Evolutionary conservation across 768 basidiomycete genomes (phyloP).

Genomic region (Saitozyma podzolica): DNA sequence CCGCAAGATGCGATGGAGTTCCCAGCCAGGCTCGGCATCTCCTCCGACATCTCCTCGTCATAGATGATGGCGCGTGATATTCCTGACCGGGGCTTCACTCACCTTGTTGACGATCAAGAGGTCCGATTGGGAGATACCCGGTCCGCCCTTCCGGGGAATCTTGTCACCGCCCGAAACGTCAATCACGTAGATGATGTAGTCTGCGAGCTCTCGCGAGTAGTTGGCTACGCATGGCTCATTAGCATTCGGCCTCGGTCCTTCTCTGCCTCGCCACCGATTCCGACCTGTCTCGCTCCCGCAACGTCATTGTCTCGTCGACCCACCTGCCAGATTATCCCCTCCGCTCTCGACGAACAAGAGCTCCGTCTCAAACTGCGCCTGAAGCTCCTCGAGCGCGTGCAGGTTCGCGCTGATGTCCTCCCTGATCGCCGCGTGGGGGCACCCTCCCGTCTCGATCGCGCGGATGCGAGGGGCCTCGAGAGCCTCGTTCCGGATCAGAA

Average conservation of each 20-base stretch:
- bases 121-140: conserved; percentile 90
- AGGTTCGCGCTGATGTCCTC: conserved; percentile 98
- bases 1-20: no score
- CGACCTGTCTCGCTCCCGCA: background rate
- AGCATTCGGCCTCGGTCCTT: background rate
- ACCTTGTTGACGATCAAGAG: conserved; percentile 94
- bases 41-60: background rate
- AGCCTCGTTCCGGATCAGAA: conserved; percentile 88
- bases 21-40: no score
- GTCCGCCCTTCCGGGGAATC: conserved; percentile 96
- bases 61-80: background rate
- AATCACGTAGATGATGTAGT: conserved; percentile 76
- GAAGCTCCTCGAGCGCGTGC: conserved; percentile 90
- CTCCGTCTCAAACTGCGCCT: conserved; percentile 86
- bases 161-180: conserved; percentile 83
- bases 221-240: conserved; percentile 60
- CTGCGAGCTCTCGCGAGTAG: conserved; percentile 92
- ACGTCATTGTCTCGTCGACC: conserved; percentile 7
- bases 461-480: conserved; percentile 78
- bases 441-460: conserved; percentile 95
- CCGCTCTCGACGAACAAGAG: conserved; percentile 93
- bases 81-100: conserved; percentile 6
- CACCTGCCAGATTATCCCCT: conserved; percentile 84
- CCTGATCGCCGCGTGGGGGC: conserved; percentile 95
- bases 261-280: background rate